Conservation (phyloP, 352 stramenopile species). For the Globisporangium cylindrosporum region DNA sequence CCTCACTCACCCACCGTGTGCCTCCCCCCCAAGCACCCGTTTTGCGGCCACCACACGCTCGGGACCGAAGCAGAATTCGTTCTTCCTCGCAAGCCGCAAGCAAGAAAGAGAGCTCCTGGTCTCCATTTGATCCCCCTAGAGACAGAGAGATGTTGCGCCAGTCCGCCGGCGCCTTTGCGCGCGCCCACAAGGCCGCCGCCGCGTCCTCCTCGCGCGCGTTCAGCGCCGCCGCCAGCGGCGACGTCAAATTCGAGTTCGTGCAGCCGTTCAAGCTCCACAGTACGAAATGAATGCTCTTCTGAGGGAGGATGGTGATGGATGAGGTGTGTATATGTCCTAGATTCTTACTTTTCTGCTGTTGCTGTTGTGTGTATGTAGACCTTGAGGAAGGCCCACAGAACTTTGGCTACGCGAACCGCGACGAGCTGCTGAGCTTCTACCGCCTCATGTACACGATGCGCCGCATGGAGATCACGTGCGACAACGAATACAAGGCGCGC, state of each 20-base stretch:
- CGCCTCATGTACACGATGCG: slow-evolving; percentile 99
- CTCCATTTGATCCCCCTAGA: neutral
- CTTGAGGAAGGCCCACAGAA: slow-evolving; percentile 68
- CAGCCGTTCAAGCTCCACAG: slow-evolving; percentile 80
- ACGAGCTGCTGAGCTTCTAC: slow-evolving; percentile 97
- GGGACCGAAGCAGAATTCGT: slow-evolving; percentile 17
- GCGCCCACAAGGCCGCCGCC: slow-evolving; percentile 24
- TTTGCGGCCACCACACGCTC: slow-evolving; percentile 6
- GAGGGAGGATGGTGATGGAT: neutral
- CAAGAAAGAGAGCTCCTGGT: slow-evolving; percentile 5
- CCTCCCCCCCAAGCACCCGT: slow-evolving; percentile 13
- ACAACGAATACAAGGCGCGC: slow-evolving; percentile 99
- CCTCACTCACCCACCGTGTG: neutral
- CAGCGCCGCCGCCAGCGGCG: slow-evolving; percentile 40
- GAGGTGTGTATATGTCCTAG: neutral
- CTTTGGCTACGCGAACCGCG: slow-evolving; percentile 86
- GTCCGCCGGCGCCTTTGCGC: slow-evolving; percentile 41
- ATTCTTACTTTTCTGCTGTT: neutral
- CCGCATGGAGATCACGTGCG: slow-evolving; percentile 99
- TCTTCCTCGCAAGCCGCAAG: slow-evolving; percentile 11
- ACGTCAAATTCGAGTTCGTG: slow-evolving; percentile 71
- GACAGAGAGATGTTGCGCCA: slow-evolving; percentile 54
- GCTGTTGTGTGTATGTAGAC: slow-evolving; percentile 24
- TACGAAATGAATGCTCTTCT: slow-evolving; percentile 21
- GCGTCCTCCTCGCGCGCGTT: slow-evolving; percentile 43